Evolutionary conservation across 176 grass and related monocot species (phyloP).

Genomic region (Raddia distichophylla): DNA sequence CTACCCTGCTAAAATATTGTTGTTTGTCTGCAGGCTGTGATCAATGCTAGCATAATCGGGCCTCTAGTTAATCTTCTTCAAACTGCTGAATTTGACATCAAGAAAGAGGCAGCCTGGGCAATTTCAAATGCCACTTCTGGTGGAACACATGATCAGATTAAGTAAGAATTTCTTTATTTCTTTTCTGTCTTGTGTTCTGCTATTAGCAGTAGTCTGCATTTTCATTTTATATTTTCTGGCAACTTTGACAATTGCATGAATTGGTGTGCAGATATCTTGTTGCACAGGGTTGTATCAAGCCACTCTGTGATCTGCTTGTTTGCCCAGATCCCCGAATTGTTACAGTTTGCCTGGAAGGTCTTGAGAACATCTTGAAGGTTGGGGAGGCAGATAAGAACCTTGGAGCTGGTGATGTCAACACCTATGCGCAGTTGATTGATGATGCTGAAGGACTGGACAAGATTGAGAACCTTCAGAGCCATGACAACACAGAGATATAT

Average conservation of each 20-base stretch:
- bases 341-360: constrained; percentile 87
- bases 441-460: constrained; percentile 94
- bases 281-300: constrained; percentile 89
- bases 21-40: constrained; percentile 54
- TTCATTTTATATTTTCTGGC: neutral
- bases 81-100: constrained; percentile 82
- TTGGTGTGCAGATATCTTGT: constrained; percentile 66
- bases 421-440: constrained; percentile 81
- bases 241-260: neutral
- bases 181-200: neutral
- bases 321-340: constrained; percentile 89
- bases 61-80: constrained; percentile 69
- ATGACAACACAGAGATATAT: constrained; percentile 91
- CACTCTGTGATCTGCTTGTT: constrained; percentile 84
- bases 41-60: constrained; percentile 58
- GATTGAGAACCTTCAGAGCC: constrained; percentile 97
- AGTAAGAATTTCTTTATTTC: constrained; percentile 33
- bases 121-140: constrained; percentile 85
- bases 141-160: constrained; percentile 71
- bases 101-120: constrained; percentile 76
- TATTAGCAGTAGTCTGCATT: neutral
- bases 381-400: constrained; percentile 78
- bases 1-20: constrained; percentile 10
- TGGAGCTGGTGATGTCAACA: constrained; percentile 67
- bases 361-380: constrained; percentile 87